Percentiles rank a stretch among this genome's conserved stretches.
phyloP scores from a whole-genome alignment of 345 rosid genomes.

The Syzygium aromaticum region DNA sequence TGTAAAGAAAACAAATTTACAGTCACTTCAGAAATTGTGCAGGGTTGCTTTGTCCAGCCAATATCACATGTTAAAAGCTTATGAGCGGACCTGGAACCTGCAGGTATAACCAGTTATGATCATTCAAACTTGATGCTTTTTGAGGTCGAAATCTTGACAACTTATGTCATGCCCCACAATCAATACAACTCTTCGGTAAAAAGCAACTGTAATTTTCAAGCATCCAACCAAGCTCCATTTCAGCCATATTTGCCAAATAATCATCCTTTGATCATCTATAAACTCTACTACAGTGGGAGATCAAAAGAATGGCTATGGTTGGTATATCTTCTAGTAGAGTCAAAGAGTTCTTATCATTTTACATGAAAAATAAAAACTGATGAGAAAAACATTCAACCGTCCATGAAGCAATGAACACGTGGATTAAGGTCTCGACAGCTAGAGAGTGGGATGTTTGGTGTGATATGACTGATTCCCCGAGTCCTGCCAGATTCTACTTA shows the following conservation, averaged over 20 bases:
- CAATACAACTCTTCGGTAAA: neutral
- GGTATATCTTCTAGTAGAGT: neutral
- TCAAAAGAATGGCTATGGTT: neutral
- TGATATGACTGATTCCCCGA: neutral
- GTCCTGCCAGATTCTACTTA: neutral
- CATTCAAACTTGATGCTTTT: neutral
- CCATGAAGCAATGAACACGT: neutral
- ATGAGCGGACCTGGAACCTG: neutral
- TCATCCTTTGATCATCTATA: neutral
- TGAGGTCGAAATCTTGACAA: neutral
- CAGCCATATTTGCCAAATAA: neutral
- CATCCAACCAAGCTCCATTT: neutral
- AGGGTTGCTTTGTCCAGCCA: neutral
- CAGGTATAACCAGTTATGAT: neutral
- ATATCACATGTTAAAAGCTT: neutral
- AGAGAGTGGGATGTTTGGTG: neutral
- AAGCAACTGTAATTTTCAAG: neutral
- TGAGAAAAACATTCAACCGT: neutral
- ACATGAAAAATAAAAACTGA: neutral
- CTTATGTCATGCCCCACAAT: neutral
- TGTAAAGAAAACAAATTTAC: neutral
- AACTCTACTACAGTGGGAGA: neutral
- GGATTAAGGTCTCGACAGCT: neutral
- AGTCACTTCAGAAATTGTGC: neutral
- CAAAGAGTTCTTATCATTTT: neutral